These are phyloP conservation scores for Termitomyces sp. DNA, from an alignment of 768 basidiomycete genomes.

Conservation along the genomic window DNA sequence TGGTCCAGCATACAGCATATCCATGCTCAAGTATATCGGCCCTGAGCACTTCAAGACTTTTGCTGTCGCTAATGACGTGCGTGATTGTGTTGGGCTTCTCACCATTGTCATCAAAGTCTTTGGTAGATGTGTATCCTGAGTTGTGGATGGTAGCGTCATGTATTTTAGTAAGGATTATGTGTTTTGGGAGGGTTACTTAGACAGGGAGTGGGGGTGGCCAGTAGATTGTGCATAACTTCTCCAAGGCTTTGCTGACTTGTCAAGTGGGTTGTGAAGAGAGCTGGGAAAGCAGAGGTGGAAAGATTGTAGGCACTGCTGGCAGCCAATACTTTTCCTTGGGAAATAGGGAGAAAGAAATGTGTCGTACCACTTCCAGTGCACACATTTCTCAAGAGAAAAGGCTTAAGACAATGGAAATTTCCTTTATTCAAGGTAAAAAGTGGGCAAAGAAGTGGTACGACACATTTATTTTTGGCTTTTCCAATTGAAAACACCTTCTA, in stretches of 20 bases:
- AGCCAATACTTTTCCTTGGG: too few relatives aligned
- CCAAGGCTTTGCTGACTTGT: slow-evolving; percentile 34
- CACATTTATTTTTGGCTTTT: too few relatives aligned
- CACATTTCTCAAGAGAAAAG: too few relatives aligned
- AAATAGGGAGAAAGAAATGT: too few relatives aligned
- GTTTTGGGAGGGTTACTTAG: slow-evolving; percentile 22
- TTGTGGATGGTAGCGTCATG: slow-evolving; percentile 50
- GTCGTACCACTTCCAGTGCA: too few relatives aligned
- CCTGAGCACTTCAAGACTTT: slow-evolving; percentile 40
- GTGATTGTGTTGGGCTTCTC: slow-evolving; percentile 14
- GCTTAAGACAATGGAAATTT: too few relatives aligned
- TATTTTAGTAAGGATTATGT: slow-evolving; percentile 22
- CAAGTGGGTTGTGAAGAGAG: slow-evolving; percentile 29
- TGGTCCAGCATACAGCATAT: slow-evolving; percentile 71
- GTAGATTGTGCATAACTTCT: slow-evolving; percentile 46
- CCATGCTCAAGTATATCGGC: slow-evolving; percentile 62
- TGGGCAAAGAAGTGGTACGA: too few relatives aligned
- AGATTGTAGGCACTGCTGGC: too few relatives aligned
- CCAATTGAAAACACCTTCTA: too few relatives aligned
- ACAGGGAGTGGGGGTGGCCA: slow-evolving; percentile 32
- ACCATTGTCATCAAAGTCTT: slow-evolving; percentile 46
- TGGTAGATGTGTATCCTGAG: slow-evolving; percentile 76
- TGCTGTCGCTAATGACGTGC: slow-evolving; percentile 17
- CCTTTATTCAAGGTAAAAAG: too few relatives aligned
- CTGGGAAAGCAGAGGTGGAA: slow-evolving; percentile 50